Evolutionary conservation across 2,329 filamentous ascomycete genomes (phyloP).

Genomic region (Bertia moriformis): DNA sequence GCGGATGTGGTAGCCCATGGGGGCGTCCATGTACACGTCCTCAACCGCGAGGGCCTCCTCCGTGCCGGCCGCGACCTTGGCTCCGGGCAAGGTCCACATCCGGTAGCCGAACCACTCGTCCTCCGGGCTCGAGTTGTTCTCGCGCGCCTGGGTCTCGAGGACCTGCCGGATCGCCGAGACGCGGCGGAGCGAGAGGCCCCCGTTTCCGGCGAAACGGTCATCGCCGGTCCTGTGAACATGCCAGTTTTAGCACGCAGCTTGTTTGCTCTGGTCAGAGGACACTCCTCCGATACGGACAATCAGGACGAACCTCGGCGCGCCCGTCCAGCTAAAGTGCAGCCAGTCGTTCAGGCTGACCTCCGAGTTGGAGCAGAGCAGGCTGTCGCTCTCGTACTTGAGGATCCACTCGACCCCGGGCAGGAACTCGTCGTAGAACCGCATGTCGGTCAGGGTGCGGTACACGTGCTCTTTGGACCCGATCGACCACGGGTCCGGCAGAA

Average conservation of each 20-base stretch:
- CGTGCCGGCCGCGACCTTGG: conserved; percentile 24
- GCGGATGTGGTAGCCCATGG: conserved; percentile 38
- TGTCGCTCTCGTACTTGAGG: conserved; percentile 38
- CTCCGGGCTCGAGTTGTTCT: conserved; percentile 33
- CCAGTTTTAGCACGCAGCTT: neutral
- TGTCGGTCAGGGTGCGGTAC: conserved; percentile 30
- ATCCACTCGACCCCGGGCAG: conserved; percentile 35
- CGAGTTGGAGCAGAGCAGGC: conserved; percentile 38
- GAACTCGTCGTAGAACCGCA: conserved; percentile 35
- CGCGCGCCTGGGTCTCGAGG: conserved; percentile 30
- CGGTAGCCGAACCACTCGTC: conserved; percentile 39
- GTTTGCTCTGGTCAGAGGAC: neutral
- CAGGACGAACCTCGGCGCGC: conserved; percentile 25
- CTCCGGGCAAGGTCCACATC: conserved; percentile 28
- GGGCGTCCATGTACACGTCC: conserved; percentile 28
- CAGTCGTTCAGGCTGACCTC: conserved; percentile 34
- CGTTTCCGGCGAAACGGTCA: conserved; percentile 34
- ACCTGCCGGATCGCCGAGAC: conserved; percentile 32
- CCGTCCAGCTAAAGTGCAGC: conserved; percentile 38
- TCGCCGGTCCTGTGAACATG: conserved; percentile 13
- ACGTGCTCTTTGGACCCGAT: conserved; percentile 31
- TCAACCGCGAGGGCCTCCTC: conserved; percentile 32
- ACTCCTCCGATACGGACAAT: neutral
- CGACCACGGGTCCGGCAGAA: conserved; percentile 30
- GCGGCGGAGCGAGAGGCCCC: conserved; percentile 36